Evolutionary conservation across 495 filamentous ascomycete genomes (phyloP).

Genomic region (Penicillium pancosmium): DNA sequence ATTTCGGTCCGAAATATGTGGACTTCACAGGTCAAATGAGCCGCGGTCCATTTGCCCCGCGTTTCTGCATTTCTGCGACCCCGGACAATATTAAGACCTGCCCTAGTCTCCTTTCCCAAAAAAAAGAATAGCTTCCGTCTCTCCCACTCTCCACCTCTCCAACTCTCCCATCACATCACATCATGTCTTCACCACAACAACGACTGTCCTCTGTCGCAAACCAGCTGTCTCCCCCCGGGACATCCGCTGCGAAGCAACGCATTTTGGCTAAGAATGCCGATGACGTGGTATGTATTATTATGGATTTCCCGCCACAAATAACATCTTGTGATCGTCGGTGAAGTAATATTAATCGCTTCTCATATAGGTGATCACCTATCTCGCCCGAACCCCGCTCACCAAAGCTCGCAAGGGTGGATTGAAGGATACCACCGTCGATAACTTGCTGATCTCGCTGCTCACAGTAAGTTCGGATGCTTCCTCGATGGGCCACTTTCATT

Average conservation of each 20-base stretch:
- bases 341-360: conserved; percentile 1
- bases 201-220: conserved; percentile 43
- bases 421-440: conserved; percentile 88
- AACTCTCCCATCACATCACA: conserved; percentile 8
- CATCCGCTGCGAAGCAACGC: conserved; percentile 35
- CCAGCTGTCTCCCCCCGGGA: conserved; percentile 38
- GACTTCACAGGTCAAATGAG: conserved; percentile 12
- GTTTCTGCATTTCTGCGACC: conserved; percentile 6
- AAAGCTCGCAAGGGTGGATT: conserved; percentile 84
- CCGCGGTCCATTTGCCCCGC: conserved; percentile 23
- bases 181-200: conserved; percentile 50
- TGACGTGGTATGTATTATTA: conserved; percentile 41
- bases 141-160: neutral
- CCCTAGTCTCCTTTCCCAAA: conserved; percentile 1
- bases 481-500: neutral
- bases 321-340: neutral
- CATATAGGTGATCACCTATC: conserved; percentile 77
- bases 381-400: conserved; percentile 75
- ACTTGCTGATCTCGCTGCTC: conserved; percentile 75
- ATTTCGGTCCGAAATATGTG: neutral
- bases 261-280: conserved; percentile 46
- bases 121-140: too few relatives aligned
- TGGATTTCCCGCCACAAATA: neutral
- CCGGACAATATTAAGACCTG: conserved; percentile 6
- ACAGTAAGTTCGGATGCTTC: conserved; percentile 55